These are phyloP conservation scores for Trametes sp. DNA, from an alignment of 1,284 basidiomycete genomes.

Conservation along the genomic window DNA sequence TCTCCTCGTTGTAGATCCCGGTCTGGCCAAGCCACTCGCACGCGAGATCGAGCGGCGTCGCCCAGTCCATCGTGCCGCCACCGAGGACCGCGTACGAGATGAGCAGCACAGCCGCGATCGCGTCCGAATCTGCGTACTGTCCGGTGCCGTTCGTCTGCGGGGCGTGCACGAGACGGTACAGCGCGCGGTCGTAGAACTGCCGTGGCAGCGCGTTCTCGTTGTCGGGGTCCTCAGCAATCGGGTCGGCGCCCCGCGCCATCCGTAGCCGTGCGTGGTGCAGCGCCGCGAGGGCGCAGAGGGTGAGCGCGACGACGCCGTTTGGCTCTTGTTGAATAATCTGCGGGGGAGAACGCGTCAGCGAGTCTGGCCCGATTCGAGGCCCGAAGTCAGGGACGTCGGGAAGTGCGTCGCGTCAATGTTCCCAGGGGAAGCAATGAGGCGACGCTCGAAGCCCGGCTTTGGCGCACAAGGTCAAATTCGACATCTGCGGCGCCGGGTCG, in stretches of 20 bases:
- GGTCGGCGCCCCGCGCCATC: constrained; percentile 55
- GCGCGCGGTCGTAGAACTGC: constrained; percentile 73
- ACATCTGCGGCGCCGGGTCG: constrained; percentile 3
- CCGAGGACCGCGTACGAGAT: constrained; percentile 73
- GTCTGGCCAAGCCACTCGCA: constrained; percentile 76
- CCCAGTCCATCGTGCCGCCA: constrained; percentile 72
- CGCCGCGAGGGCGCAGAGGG: constrained; percentile 77
- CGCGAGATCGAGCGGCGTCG: constrained; percentile 66
- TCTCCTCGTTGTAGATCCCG: constrained; percentile 65
- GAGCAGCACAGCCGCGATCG: constrained; percentile 76
- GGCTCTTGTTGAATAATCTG: constrained; percentile 72
- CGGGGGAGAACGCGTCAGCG: constrained; percentile 17
- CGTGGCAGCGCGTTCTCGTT: constrained; percentile 65
- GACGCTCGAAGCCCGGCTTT: neutral
- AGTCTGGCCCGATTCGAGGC: neutral
- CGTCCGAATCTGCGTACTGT: constrained; percentile 68
- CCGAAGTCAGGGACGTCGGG: neutral
- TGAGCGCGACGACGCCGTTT: constrained; percentile 70
- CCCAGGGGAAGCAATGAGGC: neutral
- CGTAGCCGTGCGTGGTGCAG: constrained; percentile 71
- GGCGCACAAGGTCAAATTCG: constrained; percentile 3
- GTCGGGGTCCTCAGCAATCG: constrained; percentile 55
- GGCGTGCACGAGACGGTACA: constrained; percentile 57
- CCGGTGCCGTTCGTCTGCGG: constrained; percentile 53
- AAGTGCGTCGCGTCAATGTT: neutral